phyloP scores from a whole-genome alignment of 768 basidiomycete genomes.

The Glaciozyma martinii region DNA sequence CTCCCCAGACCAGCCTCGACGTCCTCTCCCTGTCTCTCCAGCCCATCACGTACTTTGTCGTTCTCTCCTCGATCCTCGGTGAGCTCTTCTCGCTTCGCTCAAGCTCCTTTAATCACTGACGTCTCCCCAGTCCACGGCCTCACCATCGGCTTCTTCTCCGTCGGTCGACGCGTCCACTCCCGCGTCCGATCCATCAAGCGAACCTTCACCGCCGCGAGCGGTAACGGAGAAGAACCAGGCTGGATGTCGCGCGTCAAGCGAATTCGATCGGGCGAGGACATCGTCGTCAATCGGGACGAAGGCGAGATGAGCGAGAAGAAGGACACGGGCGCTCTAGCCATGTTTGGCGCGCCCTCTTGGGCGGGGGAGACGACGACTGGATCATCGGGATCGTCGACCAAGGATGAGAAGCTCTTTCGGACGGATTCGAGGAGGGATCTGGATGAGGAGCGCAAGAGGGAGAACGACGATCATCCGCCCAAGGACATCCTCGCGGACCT shows the following conservation, averaged over 20 bases:
- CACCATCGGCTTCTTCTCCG: slow-evolving; percentile 88
- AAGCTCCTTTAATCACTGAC: background rate
- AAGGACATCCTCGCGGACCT: slow-evolving; percentile 17
- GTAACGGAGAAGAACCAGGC: slow-evolving; percentile 53
- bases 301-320: slow-evolving; percentile 39
- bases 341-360: slow-evolving; percentile 26
- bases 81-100: background rate
- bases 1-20: slow-evolving; percentile 54
- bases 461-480: slow-evolving; percentile 26
- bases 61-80: slow-evolving; percentile 72
- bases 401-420: slow-evolving; percentile 9
- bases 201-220: slow-evolving; percentile 35
- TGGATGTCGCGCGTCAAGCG: slow-evolving; percentile 62
- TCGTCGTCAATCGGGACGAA: slow-evolving; percentile 75
- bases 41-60: slow-evolving; percentile 91
- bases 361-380: slow-evolving; percentile 10
- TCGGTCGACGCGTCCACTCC: slow-evolving; percentile 81
- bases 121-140: slow-evolving; percentile 45
- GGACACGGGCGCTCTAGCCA: slow-evolving; percentile 8
- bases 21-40: slow-evolving; percentile 67
- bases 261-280: slow-evolving; percentile 46
- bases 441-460: background rate
- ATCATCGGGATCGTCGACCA: background rate
- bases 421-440: slow-evolving; percentile 8
- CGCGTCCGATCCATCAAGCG: slow-evolving; percentile 65